Percentiles rank a stretch among this genome's conserved stretches.
Evolutionary conservation across 768 basidiomycete species (phyloP).

Genomic region (Boletus edulis): DNA sequence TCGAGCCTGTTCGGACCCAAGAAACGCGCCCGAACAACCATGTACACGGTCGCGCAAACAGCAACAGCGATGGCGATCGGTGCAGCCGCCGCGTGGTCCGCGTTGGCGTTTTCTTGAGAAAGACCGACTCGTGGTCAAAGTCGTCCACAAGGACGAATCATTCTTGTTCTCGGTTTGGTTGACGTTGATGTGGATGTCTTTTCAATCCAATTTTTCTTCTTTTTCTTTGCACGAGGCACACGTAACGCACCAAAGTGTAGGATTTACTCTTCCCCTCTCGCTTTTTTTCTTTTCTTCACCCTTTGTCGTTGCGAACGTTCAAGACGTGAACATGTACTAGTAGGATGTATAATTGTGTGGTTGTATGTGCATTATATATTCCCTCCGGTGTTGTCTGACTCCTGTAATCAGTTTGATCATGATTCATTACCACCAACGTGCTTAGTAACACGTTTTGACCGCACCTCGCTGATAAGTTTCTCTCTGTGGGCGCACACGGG

Average conservation of each 20-base stretch:
- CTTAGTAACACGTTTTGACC: no score
- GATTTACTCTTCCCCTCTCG: no score
- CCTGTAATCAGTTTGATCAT: no score
- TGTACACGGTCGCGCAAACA: slow-evolving; percentile 49
- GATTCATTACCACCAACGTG: no score
- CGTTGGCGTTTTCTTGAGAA: slow-evolving; percentile 57
- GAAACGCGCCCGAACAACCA: slow-evolving; percentile 45
- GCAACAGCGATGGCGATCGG: slow-evolving; percentile 63
- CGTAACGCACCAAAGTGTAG: neutral
- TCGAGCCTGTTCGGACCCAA: slow-evolving; percentile 25
- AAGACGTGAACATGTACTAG: slow-evolving; percentile 2
- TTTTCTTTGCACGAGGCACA: neutral
- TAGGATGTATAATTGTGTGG: slow-evolving; percentile 3
- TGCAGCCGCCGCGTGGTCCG: slow-evolving; percentile 71
- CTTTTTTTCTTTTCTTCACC: neutral
- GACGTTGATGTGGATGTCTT: neutral
- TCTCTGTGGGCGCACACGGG: no score
- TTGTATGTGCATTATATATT: slow-evolving; percentile 5
- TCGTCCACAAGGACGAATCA: neutral
- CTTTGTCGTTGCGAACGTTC: neutral
- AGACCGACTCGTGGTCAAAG: neutral
- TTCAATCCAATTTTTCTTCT: neutral
- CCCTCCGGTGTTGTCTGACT: no score
- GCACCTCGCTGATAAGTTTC: no score
- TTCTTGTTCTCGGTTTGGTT: neutral